Conservation (phyloP, 176 grass and related monocot species). For the Zea luxurians region DNA sequence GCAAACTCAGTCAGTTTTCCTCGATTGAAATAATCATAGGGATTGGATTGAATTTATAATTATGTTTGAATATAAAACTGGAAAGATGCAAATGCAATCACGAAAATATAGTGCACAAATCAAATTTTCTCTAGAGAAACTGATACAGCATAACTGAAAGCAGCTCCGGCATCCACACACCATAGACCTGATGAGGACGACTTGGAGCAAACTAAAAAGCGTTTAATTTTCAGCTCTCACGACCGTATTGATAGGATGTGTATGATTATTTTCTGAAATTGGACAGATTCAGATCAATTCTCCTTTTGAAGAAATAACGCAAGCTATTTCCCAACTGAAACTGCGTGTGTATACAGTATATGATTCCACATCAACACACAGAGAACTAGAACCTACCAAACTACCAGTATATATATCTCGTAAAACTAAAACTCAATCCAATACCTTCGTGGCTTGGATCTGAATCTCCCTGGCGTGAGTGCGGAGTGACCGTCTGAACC, state of each 20-base stretch:
- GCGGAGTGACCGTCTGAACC: not conserved
- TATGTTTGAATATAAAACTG: not conserved
- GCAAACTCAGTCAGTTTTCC: not conserved
- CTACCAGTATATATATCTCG: not conserved
- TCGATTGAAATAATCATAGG: not conserved
- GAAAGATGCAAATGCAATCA: not conserved
- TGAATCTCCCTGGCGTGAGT: not conserved
- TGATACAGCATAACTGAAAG: not conserved
- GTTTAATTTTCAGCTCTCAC: not conserved
- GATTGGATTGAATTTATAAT: not conserved
- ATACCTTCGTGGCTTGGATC: slow-evolving; percentile 1
- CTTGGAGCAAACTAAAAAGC: not conserved
- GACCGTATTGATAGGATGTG: not conserved
- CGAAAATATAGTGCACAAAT: not conserved
- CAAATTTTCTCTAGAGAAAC: not conserved
- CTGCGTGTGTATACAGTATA: not conserved
- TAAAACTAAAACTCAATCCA: not conserved
- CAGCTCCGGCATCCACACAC: not conserved
- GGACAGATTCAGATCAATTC: not conserved
- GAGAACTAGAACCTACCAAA: not conserved
- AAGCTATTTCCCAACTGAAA: not conserved
- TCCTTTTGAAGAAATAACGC: not conserved
- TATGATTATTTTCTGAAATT: not conserved
- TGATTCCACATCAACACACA: not conserved
- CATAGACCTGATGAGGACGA: not conserved